phyloP scores from a whole-genome alignment of 352 stramenopile species.

The Phytopythium delawarense region DNA sequence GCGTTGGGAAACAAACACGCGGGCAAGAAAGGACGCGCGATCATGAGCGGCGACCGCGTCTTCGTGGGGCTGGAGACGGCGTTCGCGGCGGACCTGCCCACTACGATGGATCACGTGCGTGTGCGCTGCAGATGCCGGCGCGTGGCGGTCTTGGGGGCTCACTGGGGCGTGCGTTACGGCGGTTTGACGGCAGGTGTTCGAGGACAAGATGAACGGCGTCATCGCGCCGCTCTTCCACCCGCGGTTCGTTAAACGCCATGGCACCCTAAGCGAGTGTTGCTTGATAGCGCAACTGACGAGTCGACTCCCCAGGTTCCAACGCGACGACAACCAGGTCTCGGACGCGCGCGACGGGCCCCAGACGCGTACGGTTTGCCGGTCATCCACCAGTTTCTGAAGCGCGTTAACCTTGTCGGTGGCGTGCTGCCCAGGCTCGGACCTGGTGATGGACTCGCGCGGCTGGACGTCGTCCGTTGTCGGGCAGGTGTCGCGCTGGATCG shows the following conservation, averaged over 20 bases:
- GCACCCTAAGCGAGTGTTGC: too few relatives aligned
- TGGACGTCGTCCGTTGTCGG: constrained; percentile 85
- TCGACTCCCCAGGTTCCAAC: constrained; percentile 49
- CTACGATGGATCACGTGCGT: constrained; percentile 53
- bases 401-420: too few relatives aligned
- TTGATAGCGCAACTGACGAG: too few relatives aligned
- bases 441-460: constrained; percentile 78
- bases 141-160: not conserved
- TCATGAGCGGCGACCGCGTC: constrained; percentile 45
- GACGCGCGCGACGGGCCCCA: constrained; percentile 50
- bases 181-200: constrained; percentile 37
- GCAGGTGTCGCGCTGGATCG: constrained; percentile 77
- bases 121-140: not conserved
- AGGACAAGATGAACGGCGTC: constrained; percentile 79
- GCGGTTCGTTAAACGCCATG: constrained; percentile 28
- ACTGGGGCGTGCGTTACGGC: not conserved
- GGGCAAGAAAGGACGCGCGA: not conserved
- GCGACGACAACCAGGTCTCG: constrained; percentile 61
- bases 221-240: constrained; percentile 82
- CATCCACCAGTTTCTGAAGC: too few relatives aligned
- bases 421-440: constrained; percentile 47
- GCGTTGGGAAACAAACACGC: not conserved
- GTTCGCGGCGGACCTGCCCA: constrained; percentile 63
- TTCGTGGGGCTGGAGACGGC: constrained; percentile 77
- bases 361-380: constrained; percentile 22